phyloP scores from a whole-genome alignment of 495 filamentous ascomycete species.

The Pyrenopolyporus hunteri region DNA sequence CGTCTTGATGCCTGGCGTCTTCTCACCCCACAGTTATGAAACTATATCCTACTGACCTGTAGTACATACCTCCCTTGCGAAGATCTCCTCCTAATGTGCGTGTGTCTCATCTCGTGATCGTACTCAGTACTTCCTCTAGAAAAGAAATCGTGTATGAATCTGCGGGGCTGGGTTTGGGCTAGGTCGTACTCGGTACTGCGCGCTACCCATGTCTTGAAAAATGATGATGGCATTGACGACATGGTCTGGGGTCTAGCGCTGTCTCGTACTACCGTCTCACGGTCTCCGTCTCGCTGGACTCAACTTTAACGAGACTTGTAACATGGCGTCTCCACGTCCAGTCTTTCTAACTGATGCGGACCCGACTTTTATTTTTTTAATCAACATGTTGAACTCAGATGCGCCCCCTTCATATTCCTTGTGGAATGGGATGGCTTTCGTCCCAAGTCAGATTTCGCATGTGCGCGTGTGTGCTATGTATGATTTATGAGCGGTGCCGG shows the following conservation, averaged over 20 bases:
- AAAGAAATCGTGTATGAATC: background rate
- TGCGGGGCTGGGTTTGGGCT: constrained; percentile 15
- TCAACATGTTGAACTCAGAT: too few relatives aligned
- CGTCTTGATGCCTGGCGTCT: too few relatives aligned
- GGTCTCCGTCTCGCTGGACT: constrained; percentile 13
- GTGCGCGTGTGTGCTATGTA: too few relatives aligned
- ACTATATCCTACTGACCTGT: too few relatives aligned
- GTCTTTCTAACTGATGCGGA: constrained; percentile 20
- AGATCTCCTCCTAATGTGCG: constrained; percentile 23
- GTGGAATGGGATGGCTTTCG: too few relatives aligned
- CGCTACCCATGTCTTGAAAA: constrained; percentile 17
- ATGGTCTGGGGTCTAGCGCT: constrained; percentile 31
- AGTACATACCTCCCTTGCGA: too few relatives aligned
- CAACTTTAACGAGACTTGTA: constrained; percentile 35
- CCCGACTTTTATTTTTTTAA: background rate
- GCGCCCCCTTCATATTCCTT: too few relatives aligned
- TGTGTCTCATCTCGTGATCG: too few relatives aligned
- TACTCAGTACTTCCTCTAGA: constrained; percentile 9
- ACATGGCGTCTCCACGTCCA: constrained; percentile 21
- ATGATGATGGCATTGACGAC: constrained; percentile 40
- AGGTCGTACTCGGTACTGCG: constrained; percentile 3
- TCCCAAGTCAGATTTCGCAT: too few relatives aligned
- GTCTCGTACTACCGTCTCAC: background rate
- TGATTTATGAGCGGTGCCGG: too few relatives aligned
- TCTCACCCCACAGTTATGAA: too few relatives aligned